Base-by-base conservation (phyloP, 2,329 filamentous ascomycete genomes). In the Hypoxylon sp. region DNA sequence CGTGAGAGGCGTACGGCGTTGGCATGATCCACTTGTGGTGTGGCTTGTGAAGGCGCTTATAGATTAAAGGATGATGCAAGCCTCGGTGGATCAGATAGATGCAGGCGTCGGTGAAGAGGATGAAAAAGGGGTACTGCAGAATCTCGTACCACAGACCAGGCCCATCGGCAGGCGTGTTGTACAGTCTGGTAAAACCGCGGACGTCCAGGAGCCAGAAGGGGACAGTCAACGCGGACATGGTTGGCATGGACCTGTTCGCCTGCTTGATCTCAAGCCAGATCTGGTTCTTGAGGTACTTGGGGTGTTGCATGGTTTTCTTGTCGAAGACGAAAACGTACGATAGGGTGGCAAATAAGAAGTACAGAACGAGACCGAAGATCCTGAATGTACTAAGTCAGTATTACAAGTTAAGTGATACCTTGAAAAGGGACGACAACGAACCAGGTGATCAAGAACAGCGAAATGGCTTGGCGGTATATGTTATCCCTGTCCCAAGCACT, bases 11-110 rank as follows among this genome's bases (percentile, higher is more conserved):
- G 79, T 89, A 98, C 0, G 95, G 95, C 2, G 93, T 97, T 2
- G 95, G 95, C 93, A 98, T 97, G 82, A 98, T 98, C 95, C 95
- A 98, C 85, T 97, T 98, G 89, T 98, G 95, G 82, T 98, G 95
- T 72, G 94, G 91, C 88, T 98, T 98, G 88, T 98, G 95, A 54
- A 98, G 86, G 73, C 85, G 85, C 85, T 94, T 97, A 88, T 98
- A 98, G 74, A 96, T 79, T 51, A 82, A 74, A 6, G 90, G 90
- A 79, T 92, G 89, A 80, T 94, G 92, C 63, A 93, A 83, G 42
- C 87, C 89, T 51, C 92, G 89, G 81, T 94, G 92, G 75, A 94
- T 93, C 84, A 89, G 90, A 83, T 94, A 94, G 82, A 94, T 92
- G 80, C 85, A 86, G 78, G 88, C 90, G 80, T 94, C 92, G 81